phyloP scores from a whole-genome alignment of 2,329 filamentous ascomycete species.

The Penicillium sp. region DNA sequence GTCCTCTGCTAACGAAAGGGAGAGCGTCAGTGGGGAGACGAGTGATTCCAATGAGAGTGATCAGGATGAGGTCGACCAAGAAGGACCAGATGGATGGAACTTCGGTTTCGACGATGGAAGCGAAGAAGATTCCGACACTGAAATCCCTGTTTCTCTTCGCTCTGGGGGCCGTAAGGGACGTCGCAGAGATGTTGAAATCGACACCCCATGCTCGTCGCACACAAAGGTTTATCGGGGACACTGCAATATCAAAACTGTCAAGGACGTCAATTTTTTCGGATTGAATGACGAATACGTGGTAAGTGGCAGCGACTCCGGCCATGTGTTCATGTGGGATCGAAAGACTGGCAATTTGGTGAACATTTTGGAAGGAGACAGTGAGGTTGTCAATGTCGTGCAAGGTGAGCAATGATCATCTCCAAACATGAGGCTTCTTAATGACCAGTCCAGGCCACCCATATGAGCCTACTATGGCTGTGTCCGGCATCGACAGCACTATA shows the following conservation, averaged over 20 bases:
- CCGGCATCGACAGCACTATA: conserved; percentile 67
- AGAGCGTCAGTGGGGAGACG: conserved; percentile 2
- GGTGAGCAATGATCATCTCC: conserved; percentile 37
- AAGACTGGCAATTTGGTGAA: conserved; percentile 62
- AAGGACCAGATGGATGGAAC: conserved; percentile 34
- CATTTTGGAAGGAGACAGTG: conserved; percentile 65
- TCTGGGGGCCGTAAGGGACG: conserved; percentile 50
- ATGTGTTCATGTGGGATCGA: conserved; percentile 69
- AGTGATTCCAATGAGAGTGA: conserved; percentile 26
- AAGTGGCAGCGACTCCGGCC: conserved; percentile 65
- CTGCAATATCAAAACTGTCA: conserved; percentile 67
- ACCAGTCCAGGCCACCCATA: conserved; percentile 58
- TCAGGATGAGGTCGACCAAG: conserved; percentile 28
- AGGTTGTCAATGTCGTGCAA: conserved; percentile 70
- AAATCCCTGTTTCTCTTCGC: conserved; percentile 43
- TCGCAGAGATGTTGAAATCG: conserved; percentile 53
- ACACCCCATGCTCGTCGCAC: conserved; percentile 58
- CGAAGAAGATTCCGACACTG: conserved; percentile 34
- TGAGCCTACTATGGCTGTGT: conserved; percentile 65
- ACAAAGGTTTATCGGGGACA: conserved; percentile 62
- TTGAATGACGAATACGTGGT: conserved; percentile 68
- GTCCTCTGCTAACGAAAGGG: conserved; percentile 9
- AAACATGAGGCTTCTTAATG: background rate
- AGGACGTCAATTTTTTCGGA: conserved; percentile 69
- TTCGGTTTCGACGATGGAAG: conserved; percentile 30